Base-by-base conservation (phyloP, 371 early-diverging fungal species). In the Quaeritorhiza haematococci region DNA sequence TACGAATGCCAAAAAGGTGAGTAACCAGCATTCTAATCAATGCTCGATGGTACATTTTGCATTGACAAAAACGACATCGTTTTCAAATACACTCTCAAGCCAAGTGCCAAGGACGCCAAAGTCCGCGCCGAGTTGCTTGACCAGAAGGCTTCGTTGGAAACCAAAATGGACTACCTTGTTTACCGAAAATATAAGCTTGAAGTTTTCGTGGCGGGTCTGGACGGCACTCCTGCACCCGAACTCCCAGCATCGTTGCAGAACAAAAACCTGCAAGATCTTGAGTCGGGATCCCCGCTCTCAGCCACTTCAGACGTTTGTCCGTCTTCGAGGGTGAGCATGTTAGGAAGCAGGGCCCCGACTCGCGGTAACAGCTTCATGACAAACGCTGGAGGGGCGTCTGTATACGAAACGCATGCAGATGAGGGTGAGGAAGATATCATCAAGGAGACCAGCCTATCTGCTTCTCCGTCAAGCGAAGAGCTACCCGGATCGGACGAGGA, bases 71-170 rank as follows among this genome's bases (percentile, higher is more conserved):
- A n/a, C n/a, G n/a, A n/a, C n/a, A n/a, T n/a, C n/a, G n/a, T n/a
- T n/a, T n/a, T n/a, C n/a, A n/a, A n/a, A n/a, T n/a, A n/a, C n/a
- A n/a, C n/a, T n/a, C n/a, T n/a, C n/a, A n/a, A n/a, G n/a, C n/a
- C n/a, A n/a, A n/a, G n/a, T n/a, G n/a, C n/a, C n/a, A 49, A 64
- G 23, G 69, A 68, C 53, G 58, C 62, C 10, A 62, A 62, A 49
- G 59, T 64, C 23, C 29, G 34, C 17, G 48, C 41, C 13, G 69
- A 72, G 24, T 60, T 73, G 42, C 53, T 48, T 34, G 63, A 56
- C 49, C 70, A 69, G 49, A 60, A 45, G 15, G 33, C 33, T 15
- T 29, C 30, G 4, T 33, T 73, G 8, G 61, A 60, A 4, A 35
- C 47, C 43, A 38, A 58, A 33, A 21, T 64, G 26, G 67, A 62